A percentile compares a stretch with the other conserved stretches of the same genome.
phyloP scores from a whole-genome alignment of 2,329 filamentous ascomycete genomes.

The Botrytis aclada region DNA sequence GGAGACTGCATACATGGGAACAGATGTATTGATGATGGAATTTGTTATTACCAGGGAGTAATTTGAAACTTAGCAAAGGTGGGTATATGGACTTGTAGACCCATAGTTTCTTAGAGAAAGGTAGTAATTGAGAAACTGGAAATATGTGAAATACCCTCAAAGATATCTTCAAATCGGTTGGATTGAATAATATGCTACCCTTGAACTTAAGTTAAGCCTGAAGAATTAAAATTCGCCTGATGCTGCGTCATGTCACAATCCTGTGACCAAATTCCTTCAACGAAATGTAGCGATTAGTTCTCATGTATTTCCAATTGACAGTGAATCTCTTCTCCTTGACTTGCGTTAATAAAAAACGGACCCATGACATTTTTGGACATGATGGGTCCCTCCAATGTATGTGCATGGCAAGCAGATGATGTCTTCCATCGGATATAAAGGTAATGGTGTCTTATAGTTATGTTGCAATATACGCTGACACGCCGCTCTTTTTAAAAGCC shows the following conservation, averaged over 20 bases:
- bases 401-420: neutral
- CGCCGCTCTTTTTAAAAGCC: no score
- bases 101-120: neutral
- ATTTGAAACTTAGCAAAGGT: neutral
- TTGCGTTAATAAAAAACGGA: neutral
- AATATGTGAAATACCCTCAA: no score
- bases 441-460: no score
- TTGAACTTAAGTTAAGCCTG: neutral
- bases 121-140: neutral
- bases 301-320: neutral
- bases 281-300: neutral
- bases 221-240: neutral
- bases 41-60: constrained; percentile 8
- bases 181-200: neutral
- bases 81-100: neutral
- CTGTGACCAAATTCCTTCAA: neutral
- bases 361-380: neutral
- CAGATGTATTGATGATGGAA: constrained; percentile 3
- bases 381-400: neutral
- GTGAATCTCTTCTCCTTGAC: neutral
- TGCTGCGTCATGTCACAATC: neutral
- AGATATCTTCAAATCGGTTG: neutral
- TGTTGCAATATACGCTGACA: no score
- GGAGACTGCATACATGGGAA: constrained; percentile 4
- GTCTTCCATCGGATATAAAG: neutral